Percentiles rank a stretch among this genome's conserved stretches.
These are phyloP conservation scores for Ophiobolus disseminans DNA, from an alignment of 2,329 filamentous ascomycete genomes.

Conservation along the genomic window DNA sequence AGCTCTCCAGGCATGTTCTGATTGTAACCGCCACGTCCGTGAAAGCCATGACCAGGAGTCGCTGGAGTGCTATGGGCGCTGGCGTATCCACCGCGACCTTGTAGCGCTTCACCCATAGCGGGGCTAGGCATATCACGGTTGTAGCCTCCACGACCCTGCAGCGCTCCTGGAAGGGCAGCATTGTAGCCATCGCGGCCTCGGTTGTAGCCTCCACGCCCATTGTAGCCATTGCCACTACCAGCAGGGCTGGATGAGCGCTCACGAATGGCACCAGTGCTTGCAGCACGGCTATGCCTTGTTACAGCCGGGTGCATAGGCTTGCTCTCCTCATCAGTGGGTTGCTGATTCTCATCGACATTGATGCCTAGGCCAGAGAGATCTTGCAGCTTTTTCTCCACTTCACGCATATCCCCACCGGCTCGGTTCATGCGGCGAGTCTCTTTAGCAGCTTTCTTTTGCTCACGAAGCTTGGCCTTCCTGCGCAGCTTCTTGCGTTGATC, in stretches of 20 bases:
- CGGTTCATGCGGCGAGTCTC: conserved; percentile 32
- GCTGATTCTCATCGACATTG: conserved; percentile 41
- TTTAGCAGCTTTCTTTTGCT: conserved; percentile 49
- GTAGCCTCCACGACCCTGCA: conserved; percentile 41
- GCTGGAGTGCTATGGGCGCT: conserved; percentile 25
- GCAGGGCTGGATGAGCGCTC: conserved; percentile 43
- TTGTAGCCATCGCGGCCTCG: conserved; percentile 48
- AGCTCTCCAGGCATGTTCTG: conserved; percentile 33
- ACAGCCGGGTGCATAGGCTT: conserved; percentile 39
- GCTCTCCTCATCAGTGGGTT: conserved; percentile 35
- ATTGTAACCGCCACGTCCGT: conserved; percentile 43
- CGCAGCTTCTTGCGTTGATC: conserved; percentile 44
- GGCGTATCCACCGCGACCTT: conserved; percentile 25
- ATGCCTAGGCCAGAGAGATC: conserved; percentile 44
- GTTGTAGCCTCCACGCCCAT: conserved; percentile 42
- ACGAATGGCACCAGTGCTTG: conserved; percentile 35
- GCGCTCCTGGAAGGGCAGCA: conserved; percentile 32
- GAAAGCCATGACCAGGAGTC: conserved; percentile 26
- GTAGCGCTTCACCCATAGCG: conserved; percentile 29
- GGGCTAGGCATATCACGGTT: conserved; percentile 29
- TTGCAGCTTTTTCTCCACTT: conserved; percentile 37
- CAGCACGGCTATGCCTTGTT: conserved; percentile 37
- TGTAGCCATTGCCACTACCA: conserved; percentile 39
- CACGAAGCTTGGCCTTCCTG: conserved; percentile 48
- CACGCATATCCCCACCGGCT: conserved; percentile 26